Base-by-base conservation (phyloP, 2,329 filamentous ascomycete genomes). In the Parascedosporium putredinis region DNA sequence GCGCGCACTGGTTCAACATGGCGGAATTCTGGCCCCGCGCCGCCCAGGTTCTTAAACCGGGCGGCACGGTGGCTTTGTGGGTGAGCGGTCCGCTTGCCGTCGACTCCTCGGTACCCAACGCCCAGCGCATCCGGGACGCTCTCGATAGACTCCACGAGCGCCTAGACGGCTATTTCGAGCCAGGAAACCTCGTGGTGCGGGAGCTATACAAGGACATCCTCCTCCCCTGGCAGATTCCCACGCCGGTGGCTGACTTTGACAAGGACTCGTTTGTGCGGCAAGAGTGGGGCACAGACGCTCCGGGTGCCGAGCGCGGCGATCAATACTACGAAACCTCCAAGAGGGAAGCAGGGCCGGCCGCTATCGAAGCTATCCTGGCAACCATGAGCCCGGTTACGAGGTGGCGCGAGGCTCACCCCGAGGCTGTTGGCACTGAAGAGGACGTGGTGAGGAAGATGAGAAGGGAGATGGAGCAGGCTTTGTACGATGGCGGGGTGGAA, bases 1-100 rank as follows among this genome's bases (percentile, higher is more conserved):
- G 73, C 0, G 73, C 74, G 0, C 78, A 81, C 58, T 81, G 77
- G 77, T 79, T 81, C 61, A 67, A 80, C 54, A 69, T 79, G 67
- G 53, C 62, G 0, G 49, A 50, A 0, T 79, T 80, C 61, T 80
- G 73, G 68, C 45, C 53, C 2, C 60, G 62, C 0, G 76, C 74
- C 0, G 70, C 70, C 0, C 61, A 62, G 12, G 60, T 73, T 1
- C 60, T 81, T 6, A 70, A 67, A 52, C 72, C 74, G 0, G 72
- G 72, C n/a, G 77, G 76, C 18, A 78, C 67, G 3, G 70, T 80
- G 0, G 75, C 74, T 0, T 51, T 81, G 1, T 80, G 75, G 74
- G 62, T 62, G 0, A 61, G 58, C 3, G 65, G 64, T 5, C 52
- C 56, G 2, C 54, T 64, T 20, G 51, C 52, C 8, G 50, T 64